These are phyloP conservation scores for Fragaria nilgerrensis DNA, from an alignment of 306 rosid species.

Conservation along the genomic window DNA sequence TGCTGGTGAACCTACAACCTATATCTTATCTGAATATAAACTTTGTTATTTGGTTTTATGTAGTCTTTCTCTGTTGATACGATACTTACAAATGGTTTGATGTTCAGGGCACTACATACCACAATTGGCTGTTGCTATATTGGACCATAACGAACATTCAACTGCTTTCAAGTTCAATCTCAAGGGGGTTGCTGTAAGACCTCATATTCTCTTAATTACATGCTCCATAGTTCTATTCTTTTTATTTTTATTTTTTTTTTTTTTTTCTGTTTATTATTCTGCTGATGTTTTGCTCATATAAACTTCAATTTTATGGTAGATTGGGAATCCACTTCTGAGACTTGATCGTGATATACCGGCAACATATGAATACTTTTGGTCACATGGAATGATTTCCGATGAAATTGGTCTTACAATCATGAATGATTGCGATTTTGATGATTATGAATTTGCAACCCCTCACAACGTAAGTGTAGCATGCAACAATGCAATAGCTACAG, in stretches of 20 bases:
- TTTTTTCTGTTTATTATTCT: not conserved
- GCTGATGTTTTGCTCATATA: slow-evolving; percentile 11
- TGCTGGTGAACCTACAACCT: not conserved
- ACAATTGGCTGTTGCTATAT: slow-evolving; percentile 58
- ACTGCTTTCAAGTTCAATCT: slow-evolving; percentile 76
- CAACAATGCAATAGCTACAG: slow-evolving; percentile 43
- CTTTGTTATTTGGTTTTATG: not conserved
- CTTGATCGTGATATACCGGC: slow-evolving; percentile 67
- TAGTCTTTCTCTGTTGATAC: not conserved
- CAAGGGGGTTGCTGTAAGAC: slow-evolving; percentile 78
- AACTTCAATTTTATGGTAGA: slow-evolving; percentile 38
- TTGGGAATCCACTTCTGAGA: slow-evolving; percentile 85
- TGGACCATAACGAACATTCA: slow-evolving; percentile 70
- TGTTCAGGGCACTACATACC: slow-evolving; percentile 84
- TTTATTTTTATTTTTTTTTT: not conserved
- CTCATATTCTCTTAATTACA: not conserved
- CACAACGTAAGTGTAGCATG: slow-evolving; percentile 61
- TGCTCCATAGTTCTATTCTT: slow-evolving; percentile 1
- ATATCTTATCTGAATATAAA: not conserved
- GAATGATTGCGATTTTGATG: slow-evolving; percentile 70
- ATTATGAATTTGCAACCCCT: slow-evolving; percentile 36
- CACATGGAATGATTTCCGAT: slow-evolving; percentile 94
- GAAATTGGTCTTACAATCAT: slow-evolving; percentile 66
- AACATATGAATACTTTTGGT: slow-evolving; percentile 81
- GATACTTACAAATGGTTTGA: not conserved